Conservation (phyloP, 441 rosid genomes). For the Erodium moschatum region DNA sequence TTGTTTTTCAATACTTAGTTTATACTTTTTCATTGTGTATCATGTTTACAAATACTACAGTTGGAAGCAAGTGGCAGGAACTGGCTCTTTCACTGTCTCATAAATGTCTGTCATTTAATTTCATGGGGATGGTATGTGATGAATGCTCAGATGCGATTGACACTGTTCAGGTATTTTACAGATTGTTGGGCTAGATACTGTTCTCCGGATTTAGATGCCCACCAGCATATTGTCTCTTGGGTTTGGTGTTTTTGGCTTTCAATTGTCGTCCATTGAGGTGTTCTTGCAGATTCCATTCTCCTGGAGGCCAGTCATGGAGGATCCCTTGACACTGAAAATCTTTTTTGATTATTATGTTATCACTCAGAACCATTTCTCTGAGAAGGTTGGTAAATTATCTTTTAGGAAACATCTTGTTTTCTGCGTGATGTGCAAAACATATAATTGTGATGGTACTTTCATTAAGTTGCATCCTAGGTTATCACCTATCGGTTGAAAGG, state of each 20-base stretch:
- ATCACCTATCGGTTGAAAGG: not conserved
- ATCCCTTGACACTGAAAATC: slow-evolving; percentile 24
- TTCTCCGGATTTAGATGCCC: not conserved
- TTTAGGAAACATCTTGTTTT: not conserved
- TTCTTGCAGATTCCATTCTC: slow-evolving; percentile 20
- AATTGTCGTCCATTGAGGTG: not conserved
- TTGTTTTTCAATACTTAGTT: not conserved
- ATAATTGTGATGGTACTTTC: not conserved
- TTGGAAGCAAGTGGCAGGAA: slow-evolving; percentile 23
- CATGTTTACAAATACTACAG: slow-evolving; percentile 4
- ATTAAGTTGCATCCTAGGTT: not conserved
- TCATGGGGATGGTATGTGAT: slow-evolving; percentile 24
- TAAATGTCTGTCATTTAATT: slow-evolving; percentile 28
- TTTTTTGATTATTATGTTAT: slow-evolving; percentile 25
- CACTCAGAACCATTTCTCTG: slow-evolving; percentile 19
- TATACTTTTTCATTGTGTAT: not conserved
- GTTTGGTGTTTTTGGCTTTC: not conserved
- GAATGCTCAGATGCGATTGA: slow-evolving; percentile 28
- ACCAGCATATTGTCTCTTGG: not conserved
- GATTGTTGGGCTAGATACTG: not conserved
- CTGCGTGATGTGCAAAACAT: not conserved
- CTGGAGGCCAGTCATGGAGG: slow-evolving; percentile 25
- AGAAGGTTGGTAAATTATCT: slow-evolving; percentile 20
- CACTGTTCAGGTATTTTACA: slow-evolving; percentile 20
- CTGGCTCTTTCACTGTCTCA: slow-evolving; percentile 25